Percentiles rank a stretch among this genome's conserved stretches.
Conservation (phyloP, 371 early-diverging fungal species). For the Mortierella sp. region DNA sequence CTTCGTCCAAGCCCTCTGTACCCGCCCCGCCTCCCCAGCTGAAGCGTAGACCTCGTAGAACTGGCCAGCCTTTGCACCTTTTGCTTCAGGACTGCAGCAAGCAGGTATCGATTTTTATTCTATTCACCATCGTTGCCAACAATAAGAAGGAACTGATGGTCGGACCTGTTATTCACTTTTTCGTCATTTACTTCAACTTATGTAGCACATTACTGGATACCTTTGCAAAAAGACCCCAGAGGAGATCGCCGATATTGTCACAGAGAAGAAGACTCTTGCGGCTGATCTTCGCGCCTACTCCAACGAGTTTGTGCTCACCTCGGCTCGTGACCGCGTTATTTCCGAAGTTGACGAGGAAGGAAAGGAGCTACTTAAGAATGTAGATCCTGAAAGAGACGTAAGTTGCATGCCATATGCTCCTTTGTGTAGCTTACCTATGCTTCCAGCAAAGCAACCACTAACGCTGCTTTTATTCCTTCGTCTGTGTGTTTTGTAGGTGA, state of each 20-base stretch:
- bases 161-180: not conserved
- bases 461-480: not conserved
- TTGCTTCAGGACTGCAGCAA: slow-evolving; percentile 57
- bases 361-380: slow-evolving; percentile 56
- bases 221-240: slow-evolving; percentile 59
- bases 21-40: slow-evolving; percentile 24
- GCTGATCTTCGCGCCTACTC: slow-evolving; percentile 58
- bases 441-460: not conserved
- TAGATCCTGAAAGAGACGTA: slow-evolving; percentile 58
- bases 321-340: slow-evolving; percentile 59
- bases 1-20: slow-evolving; percentile 10
- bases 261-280: slow-evolving; percentile 54
- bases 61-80: slow-evolving; percentile 58
- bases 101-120: slow-evolving; percentile 38
- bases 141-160: not conserved
- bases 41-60: slow-evolving; percentile 47
- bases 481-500: slow-evolving; percentile 34
- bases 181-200: not conserved
- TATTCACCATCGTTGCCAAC: not conserved
- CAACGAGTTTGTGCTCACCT: slow-evolving; percentile 56
- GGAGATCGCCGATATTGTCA: slow-evolving; percentile 55
- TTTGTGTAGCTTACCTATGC: not conserved
- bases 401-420: not conserved
- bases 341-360: slow-evolving; percentile 59
- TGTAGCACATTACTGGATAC: slow-evolving; percentile 58